A percentile compares a stretch with the other conserved stretches of the same genome.
Evolutionary conservation across 2,329 filamentous ascomycete genomes (phyloP).

Genomic region (Pseudogymnoascus sp.): DNA sequence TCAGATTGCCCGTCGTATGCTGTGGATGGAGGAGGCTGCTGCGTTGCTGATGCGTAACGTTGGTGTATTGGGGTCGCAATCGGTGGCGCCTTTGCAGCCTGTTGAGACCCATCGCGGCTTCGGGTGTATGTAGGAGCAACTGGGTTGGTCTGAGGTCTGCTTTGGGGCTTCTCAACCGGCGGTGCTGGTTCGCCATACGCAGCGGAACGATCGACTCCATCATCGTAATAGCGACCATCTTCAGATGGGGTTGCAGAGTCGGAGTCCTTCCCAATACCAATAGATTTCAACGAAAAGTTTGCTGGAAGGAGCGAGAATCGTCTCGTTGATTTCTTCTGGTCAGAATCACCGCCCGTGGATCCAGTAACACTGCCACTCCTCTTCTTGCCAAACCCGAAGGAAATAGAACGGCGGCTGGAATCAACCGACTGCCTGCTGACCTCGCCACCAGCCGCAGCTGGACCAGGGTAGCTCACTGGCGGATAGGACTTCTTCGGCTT

Average conservation of each 20-base stretch:
- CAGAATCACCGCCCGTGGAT: slow-evolving; percentile 38
- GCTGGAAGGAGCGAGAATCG: slow-evolving; percentile 66
- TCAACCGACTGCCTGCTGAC: slow-evolving; percentile 58
- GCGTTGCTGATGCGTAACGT: slow-evolving; percentile 32
- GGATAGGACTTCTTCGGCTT: slow-evolving; percentile 67
- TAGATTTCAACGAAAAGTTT: slow-evolving; percentile 58
- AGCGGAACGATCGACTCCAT: slow-evolving; percentile 21
- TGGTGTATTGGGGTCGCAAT: slow-evolving; percentile 36
- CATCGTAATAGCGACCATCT: slow-evolving; percentile 19
- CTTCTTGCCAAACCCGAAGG: slow-evolving; percentile 63
- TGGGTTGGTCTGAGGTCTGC: neutral
- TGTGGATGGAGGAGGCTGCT: neutral
- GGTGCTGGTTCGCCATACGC: slow-evolving; percentile 18
- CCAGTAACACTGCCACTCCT: slow-evolving; percentile 59
- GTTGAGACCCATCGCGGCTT: slow-evolving; percentile 25
- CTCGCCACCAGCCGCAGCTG: slow-evolving; percentile 44
- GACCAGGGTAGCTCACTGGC: slow-evolving; percentile 81
- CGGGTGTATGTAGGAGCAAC: slow-evolving; percentile 20
- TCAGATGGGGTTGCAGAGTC: slow-evolving; percentile 20
- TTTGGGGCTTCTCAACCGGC: neutral
- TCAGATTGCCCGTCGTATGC: slow-evolving; percentile 4
- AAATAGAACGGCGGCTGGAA: slow-evolving; percentile 66
- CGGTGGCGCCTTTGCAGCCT: slow-evolving; percentile 33
- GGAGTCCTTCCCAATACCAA: slow-evolving; percentile 51
- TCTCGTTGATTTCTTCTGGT: slow-evolving; percentile 51